These are phyloP conservation scores for Hygrophorus pudorinus DNA, from an alignment of 768 basidiomycete genomes.

Conservation along the genomic window DNA sequence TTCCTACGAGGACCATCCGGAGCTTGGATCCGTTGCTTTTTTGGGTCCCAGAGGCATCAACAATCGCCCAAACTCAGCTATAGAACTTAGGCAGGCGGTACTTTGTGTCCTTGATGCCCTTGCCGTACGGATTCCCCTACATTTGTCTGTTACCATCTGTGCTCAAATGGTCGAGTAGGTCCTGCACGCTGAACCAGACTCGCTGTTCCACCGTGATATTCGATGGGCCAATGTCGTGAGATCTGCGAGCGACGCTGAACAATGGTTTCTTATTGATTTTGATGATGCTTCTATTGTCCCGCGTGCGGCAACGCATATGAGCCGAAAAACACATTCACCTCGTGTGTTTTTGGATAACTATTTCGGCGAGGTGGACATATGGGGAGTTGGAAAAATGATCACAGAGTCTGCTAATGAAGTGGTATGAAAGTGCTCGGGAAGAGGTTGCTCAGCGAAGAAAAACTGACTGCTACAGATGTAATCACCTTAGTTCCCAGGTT, in stretches of 20 bases:
- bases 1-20: neutral
- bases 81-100: neutral
- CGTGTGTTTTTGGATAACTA: slow-evolving; percentile 1
- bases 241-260: neutral
- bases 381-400: slow-evolving; percentile 5
- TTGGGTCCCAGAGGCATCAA: slow-evolving; percentile 1
- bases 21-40: neutral
- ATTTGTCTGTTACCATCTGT: neutral
- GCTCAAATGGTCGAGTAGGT: neutral
- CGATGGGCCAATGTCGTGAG: slow-evolving; percentile 1
- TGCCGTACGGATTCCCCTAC: neutral
- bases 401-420: neutral
- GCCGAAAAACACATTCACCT: slow-evolving; percentile 1
- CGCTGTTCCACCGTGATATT: slow-evolving; percentile 1
- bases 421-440: too few relatives aligned
- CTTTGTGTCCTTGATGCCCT: slow-evolving; percentile 1
- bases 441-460: too few relatives aligned
- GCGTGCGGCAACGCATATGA: neutral
- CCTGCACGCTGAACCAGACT: slow-evolving; percentile 1
- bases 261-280: slow-evolving; percentile 3
- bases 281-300: slow-evolving; percentile 2
- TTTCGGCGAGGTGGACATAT: slow-evolving; percentile 2
- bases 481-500: too few relatives aligned
- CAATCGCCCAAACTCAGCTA: neutral
- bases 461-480: too few relatives aligned